These are phyloP conservation scores for Atkinsonella hypoxylon DNA, from an alignment of 2,329 filamentous ascomycete genomes.

Conservation along the genomic window DNA sequence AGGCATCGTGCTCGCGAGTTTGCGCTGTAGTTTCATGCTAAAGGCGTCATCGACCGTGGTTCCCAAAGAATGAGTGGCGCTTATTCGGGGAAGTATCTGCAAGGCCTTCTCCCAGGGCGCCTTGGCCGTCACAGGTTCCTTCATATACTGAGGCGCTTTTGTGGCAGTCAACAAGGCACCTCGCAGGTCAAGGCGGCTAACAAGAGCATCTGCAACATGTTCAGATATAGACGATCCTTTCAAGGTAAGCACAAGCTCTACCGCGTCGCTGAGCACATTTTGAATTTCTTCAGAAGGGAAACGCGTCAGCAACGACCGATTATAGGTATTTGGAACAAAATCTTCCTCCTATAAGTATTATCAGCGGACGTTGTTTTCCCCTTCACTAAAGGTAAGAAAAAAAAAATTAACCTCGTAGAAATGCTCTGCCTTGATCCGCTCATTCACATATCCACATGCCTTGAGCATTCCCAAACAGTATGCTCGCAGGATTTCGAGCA, in stretches of 20 bases:
- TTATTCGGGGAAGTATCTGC: slow-evolving; percentile 40
- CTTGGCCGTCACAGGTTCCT: slow-evolving; percentile 33
- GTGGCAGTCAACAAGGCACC: slow-evolving; percentile 46
- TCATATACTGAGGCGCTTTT: slow-evolving; percentile 34
- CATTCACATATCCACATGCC: slow-evolving; percentile 66
- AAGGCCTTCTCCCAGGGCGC: slow-evolving; percentile 40
- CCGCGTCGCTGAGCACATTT: slow-evolving; percentile 40
- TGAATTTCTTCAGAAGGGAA: slow-evolving; percentile 47
- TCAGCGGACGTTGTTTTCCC: not conserved
- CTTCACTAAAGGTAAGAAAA: not conserved
- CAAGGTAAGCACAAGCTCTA: slow-evolving; percentile 35
- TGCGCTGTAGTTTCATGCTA: slow-evolving; percentile 81
- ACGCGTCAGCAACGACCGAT: slow-evolving; percentile 59
- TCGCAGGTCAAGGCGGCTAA: slow-evolving; percentile 54
- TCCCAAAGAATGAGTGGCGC: slow-evolving; percentile 48
- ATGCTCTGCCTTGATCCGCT: slow-evolving; percentile 67
- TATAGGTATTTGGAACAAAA: slow-evolving; percentile 86
- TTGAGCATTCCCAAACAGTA: slow-evolving; percentile 83
- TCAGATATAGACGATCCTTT: slow-evolving; percentile 23
- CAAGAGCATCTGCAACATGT: slow-evolving; percentile 43
- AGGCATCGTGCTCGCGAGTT: slow-evolving; percentile 84
- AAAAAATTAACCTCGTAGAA: slow-evolving; percentile 65
- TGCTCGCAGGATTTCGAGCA: slow-evolving; percentile 59
- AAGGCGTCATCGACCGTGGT: slow-evolving; percentile 65
- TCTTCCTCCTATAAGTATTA: slow-evolving; percentile 64